phyloP scores from a whole-genome alignment of 2,329 filamentous ascomycete genomes.

The Neofusicoccum umdonicola region DNA sequence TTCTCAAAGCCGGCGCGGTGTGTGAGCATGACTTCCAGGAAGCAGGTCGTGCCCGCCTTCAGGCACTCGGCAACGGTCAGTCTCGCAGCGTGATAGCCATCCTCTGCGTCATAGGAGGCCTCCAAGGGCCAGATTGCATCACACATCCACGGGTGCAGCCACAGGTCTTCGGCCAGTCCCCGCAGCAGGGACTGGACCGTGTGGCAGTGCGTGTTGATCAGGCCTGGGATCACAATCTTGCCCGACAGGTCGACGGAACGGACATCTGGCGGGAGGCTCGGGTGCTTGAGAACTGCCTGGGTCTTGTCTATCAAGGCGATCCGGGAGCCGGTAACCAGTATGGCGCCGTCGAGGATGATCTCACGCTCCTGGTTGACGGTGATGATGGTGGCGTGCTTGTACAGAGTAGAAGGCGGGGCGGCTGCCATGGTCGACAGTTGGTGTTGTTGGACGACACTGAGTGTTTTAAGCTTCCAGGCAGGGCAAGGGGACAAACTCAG shows the following conservation, averaged over 20 bases:
- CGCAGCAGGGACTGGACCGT: slow-evolving; percentile 35
- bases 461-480: not conserved
- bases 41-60: slow-evolving; percentile 39
- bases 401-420: slow-evolving; percentile 36
- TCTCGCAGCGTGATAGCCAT: slow-evolving; percentile 33
- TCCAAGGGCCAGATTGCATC: slow-evolving; percentile 39
- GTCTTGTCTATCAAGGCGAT: slow-evolving; percentile 48
- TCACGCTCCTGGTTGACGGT: slow-evolving; percentile 49
- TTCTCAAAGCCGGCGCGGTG: slow-evolving; percentile 30
- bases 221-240: slow-evolving; percentile 36
- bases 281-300: slow-evolving; percentile 23
- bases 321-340: slow-evolving; percentile 40
- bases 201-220: slow-evolving; percentile 39
- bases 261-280: not conserved
- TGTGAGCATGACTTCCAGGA: slow-evolving; percentile 38
- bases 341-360: slow-evolving; percentile 49
- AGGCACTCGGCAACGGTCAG: slow-evolving; percentile 40
- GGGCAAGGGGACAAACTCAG: not conserved
- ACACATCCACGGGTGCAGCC: slow-evolving; percentile 30
- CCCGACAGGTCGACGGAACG: slow-evolving; percentile 27
- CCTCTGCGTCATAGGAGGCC: slow-evolving; percentile 33
- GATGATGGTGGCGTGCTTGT: slow-evolving; percentile 52
- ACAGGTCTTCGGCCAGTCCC: slow-evolving; percentile 29
- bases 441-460: not conserved
- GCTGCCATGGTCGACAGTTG: not conserved